phyloP scores from a whole-genome alignment of 768 basidiomycete genomes.

The Xerocomellus intermedius region DNA sequence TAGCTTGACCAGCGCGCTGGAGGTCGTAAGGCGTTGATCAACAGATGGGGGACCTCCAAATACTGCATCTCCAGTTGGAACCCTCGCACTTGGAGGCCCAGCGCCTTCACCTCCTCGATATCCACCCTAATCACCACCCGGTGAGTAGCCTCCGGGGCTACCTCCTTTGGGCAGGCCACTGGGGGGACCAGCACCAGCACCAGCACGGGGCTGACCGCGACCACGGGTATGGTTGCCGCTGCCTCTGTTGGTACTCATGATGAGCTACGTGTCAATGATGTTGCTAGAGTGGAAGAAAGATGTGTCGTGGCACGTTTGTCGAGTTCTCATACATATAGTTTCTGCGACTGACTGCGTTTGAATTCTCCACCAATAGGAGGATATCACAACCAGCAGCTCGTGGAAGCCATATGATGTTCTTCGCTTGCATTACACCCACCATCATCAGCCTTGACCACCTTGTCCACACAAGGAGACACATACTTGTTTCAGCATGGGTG shows the following conservation, averaged over 20 bases:
- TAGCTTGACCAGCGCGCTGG: conserved; percentile 26
- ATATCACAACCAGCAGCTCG: conserved; percentile 54
- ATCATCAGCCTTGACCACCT: background rate
- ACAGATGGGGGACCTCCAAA: conserved; percentile 33
- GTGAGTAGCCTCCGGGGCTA: conserved; percentile 6
- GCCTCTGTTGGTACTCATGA: conserved; percentile 20
- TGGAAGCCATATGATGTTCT: conserved; percentile 53
- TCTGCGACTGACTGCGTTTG: background rate
- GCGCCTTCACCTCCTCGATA: conserved; percentile 25
- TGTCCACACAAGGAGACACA: background rate
- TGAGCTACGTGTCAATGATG: background rate
- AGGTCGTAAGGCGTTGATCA: conserved; percentile 32
- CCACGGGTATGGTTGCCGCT: conserved; percentile 12
- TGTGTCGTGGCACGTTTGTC: background rate
- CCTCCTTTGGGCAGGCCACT: background rate
- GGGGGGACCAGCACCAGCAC: too few relatives aligned
- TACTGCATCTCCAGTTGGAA: conserved; percentile 26
- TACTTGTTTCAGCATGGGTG: conserved; percentile 81
- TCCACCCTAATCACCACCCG: conserved; percentile 6
- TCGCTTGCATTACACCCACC: conserved; percentile 35
- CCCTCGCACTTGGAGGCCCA: conserved; percentile 27
- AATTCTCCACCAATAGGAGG: conserved; percentile 14
- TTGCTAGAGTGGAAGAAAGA: background rate
- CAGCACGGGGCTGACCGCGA: conserved; percentile 16
- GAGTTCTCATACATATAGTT: conserved; percentile 6